Evolutionary conservation across 345 rosid species (phyloP), one percentile per base, ranked within the genome.

Genomic region (Noccaea caerulescens): DNA sequence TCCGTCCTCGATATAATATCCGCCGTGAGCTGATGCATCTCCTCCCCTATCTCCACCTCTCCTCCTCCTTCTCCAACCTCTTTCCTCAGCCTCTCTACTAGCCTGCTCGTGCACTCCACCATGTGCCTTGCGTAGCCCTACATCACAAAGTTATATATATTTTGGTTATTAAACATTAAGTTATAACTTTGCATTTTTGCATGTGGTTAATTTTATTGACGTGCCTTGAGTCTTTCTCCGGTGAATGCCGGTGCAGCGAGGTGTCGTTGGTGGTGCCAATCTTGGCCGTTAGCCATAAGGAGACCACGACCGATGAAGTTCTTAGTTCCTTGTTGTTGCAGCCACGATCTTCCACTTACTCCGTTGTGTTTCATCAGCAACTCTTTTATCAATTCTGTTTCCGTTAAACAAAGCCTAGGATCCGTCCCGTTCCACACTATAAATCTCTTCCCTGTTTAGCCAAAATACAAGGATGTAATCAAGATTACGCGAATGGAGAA

Each of bases 351-450:
- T 0, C 99, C 99, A 7, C 96, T 82, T 32, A 80, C 82, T 0
- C 85, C 84, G 61, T 89, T 88, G 58, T 89, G 83, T 74, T 89
- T 95, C 8, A 84, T 75, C 8, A 95, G 46, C 7, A 92, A 81
- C 63, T 89, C 98, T 56, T 85, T 92, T 69, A 92, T 95, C 83
- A 92, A 34, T 11, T 88, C 93, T 0, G 87, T 83, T 68, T 95
- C 98, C 1, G 87, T 80, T 59, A 95, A 18, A 54, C 98, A 95
- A 80, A 95, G 83, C 72, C 99, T 57, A 2, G 99, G 99, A 75
- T 95, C 99, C 0, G 83, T 78, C 67, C 99, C 99, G 39, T 88
- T 83, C 98, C 98, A 95, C 46, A 79, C 91, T 36, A 95, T 79
- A 45, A 92, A 95, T 51, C 98, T 79, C 62, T 89, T 89, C 75